Percentiles rank a stretch among this genome's conserved stretches.
phyloP scores from a whole-genome alignment of 148 eudicot genomes.

The Fagopyrum esculentum region DNA sequence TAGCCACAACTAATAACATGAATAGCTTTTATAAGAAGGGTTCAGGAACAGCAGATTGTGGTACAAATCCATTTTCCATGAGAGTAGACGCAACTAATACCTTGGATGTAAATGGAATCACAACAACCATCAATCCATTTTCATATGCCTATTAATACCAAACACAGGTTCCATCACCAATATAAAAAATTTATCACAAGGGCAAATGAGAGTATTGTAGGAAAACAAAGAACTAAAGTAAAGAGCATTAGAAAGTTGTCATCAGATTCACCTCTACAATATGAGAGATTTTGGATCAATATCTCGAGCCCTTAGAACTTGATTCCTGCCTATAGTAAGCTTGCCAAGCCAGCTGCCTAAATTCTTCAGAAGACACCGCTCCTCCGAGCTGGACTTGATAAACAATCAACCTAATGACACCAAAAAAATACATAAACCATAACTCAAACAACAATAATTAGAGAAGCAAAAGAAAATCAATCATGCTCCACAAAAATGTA shows the following conservation, averaged over 20 bases:
- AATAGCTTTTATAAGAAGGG: constrained; percentile 53
- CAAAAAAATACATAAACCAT: not conserved
- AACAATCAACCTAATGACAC: no score
- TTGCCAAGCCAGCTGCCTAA: constrained; percentile 99
- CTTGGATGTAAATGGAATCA: constrained; percentile 95
- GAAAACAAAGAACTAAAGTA: not conserved
- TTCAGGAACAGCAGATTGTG: constrained; percentile 40
- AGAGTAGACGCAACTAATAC: constrained; percentile 24
- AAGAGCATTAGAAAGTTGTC: not conserved
- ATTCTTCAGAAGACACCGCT: constrained; percentile 87
- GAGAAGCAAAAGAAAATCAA: not conserved
- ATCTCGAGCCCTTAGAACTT: constrained; percentile 73
- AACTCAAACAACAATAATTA: not conserved
- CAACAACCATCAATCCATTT: constrained; percentile 93
- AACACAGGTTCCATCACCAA: constrained; percentile 9
- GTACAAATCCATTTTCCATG: constrained; percentile 56
- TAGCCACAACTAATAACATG: constrained; percentile 63
- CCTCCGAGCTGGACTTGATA: constrained; percentile 92
- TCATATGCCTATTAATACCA: constrained; percentile 68
- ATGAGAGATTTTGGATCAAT: constrained; percentile 82
- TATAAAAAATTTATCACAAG: not conserved
- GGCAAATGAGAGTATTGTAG: not conserved
- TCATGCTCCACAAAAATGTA: not conserved
- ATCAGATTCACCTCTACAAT: constrained; percentile 51
- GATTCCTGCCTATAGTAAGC: constrained; percentile 89